Conservation (phyloP, 169 alveolate species). For the Perkinsus chesapeaki region DNA sequence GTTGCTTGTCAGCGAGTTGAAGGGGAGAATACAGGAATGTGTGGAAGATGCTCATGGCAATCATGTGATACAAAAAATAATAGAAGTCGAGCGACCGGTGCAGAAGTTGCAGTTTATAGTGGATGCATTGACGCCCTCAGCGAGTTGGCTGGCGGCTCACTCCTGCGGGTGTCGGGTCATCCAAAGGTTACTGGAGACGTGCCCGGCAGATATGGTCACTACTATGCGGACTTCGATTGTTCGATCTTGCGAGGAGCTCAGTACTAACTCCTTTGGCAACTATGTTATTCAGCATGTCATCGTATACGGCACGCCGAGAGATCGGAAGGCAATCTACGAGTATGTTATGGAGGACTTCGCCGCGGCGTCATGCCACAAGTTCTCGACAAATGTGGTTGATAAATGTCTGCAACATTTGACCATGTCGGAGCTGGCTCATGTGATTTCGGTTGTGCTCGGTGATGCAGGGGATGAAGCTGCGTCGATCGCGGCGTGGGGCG, state of each 20-base stretch:
- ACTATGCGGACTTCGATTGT: slow-evolving; percentile 22
- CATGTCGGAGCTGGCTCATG: background rate
- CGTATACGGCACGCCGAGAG: slow-evolving; percentile 44
- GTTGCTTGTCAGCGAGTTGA: slow-evolving; percentile 41
- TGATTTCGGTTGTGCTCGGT: background rate
- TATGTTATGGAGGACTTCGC: slow-evolving; percentile 49
- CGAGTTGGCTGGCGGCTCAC: slow-evolving; percentile 40
- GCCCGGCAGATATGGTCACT: slow-evolving; percentile 26
- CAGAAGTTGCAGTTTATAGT: slow-evolving; percentile 40
- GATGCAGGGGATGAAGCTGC: background rate
- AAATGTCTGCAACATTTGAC: slow-evolving; percentile 33
- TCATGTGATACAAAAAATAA: slow-evolving; percentile 61
- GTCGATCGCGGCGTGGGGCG: background rate
- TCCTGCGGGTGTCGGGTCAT: slow-evolving; percentile 71
- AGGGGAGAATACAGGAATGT: slow-evolving; percentile 34
- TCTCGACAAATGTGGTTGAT: slow-evolving; percentile 71
- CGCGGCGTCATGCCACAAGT: slow-evolving; percentile 57
- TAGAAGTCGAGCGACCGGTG: slow-evolving; percentile 41
- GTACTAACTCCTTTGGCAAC: slow-evolving; percentile 58
- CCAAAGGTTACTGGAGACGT: slow-evolving; percentile 45
- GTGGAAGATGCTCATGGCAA: slow-evolving; percentile 67
- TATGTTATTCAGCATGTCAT: slow-evolving; percentile 60
- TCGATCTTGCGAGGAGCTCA: slow-evolving; percentile 34
- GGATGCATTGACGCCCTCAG: slow-evolving; percentile 26
- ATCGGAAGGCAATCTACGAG: slow-evolving; percentile 36